These are phyloP conservation scores for Monilinia vaccinii-corymbosi DNA, from an alignment of 2,329 filamentous ascomycete species.

Conservation along the genomic window DNA sequence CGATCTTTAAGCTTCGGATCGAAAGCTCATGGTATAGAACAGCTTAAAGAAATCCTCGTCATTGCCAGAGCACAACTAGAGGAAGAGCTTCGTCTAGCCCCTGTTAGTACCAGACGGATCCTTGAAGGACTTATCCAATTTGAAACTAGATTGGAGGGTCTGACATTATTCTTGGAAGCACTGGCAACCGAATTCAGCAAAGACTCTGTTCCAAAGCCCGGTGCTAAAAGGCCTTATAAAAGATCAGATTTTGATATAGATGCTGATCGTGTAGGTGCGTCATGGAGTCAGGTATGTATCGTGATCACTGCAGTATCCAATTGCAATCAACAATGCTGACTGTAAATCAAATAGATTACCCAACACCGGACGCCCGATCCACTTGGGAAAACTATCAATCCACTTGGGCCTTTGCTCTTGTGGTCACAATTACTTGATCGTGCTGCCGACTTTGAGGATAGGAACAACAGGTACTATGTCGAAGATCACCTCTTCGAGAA, in stretches of 20 bases:
- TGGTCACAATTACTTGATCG: conserved; percentile 20
- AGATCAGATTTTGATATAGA: background rate
- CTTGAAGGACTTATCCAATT: background rate
- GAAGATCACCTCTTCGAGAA: conserved; percentile 15
- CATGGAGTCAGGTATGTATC: background rate
- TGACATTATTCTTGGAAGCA: background rate
- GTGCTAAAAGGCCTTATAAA: background rate
- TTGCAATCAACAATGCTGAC: background rate
- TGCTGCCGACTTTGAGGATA: conserved; percentile 24
- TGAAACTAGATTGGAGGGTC: background rate
- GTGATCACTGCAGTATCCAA: background rate
- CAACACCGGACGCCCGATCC: background rate
- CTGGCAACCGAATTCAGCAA: background rate
- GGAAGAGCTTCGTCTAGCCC: conserved; percentile 1
- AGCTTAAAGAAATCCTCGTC: conserved; percentile 3
- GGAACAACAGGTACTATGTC: conserved; percentile 10
- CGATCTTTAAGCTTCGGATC: conserved; percentile 8
- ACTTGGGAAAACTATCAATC: background rate
- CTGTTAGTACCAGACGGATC: background rate
- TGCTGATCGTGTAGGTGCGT: background rate
- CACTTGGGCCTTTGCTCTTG: background rate
- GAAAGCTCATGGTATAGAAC: background rate
- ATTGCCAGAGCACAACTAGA: conserved; percentile 3
- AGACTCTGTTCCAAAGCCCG: background rate
- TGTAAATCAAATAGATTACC: background rate